Evolutionary conservation across 257 asterid genomes (phyloP).

Genomic region (Forsythia viridissima): DNA sequence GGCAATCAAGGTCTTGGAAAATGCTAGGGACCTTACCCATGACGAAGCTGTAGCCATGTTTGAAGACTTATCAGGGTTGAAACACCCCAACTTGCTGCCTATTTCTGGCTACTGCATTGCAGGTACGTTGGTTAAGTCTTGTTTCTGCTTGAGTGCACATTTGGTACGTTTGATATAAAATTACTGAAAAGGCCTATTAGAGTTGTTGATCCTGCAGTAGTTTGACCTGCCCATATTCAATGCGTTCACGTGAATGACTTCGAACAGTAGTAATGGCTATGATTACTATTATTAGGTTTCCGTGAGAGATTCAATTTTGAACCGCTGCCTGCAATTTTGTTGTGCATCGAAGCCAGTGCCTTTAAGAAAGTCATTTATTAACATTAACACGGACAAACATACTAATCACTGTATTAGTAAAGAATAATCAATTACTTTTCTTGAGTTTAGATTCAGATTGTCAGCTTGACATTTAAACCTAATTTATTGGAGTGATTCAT

Average conservation of each 20-base stretch:
- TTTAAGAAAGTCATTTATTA: too few relatives aligned
- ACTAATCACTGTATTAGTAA: too few relatives aligned
- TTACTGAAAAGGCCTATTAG: not conserved
- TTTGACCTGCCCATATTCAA: slow-evolving; percentile 41
- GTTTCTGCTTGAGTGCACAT: not conserved
- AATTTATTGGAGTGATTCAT: not conserved
- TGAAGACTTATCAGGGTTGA: slow-evolving; percentile 67
- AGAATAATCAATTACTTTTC: not conserved
- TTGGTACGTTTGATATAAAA: not conserved
- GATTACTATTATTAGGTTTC: slow-evolving; percentile 44
- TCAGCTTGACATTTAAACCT: not conserved
- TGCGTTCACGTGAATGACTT: slow-evolving; percentile 62
- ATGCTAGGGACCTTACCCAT: slow-evolving; percentile 50
- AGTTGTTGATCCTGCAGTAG: not conserved
- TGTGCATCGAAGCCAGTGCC: slow-evolving; percentile 11
- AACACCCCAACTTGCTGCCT: slow-evolving; percentile 79
- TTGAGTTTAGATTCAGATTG: not conserved
- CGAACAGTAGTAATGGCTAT: slow-evolving; percentile 16
- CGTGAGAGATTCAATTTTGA: slow-evolving; percentile 44
- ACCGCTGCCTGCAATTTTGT: slow-evolving; percentile 31
- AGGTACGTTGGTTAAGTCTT: slow-evolving; percentile 38
- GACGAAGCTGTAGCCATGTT: slow-evolving; percentile 74
- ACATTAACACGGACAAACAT: too few relatives aligned
- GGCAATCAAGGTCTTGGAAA: slow-evolving; percentile 89
- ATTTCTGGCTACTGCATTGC: slow-evolving; percentile 91